Evolutionary conservation across 441 rosid species (phyloP).

Genomic region (Brassica hybrid): DNA sequence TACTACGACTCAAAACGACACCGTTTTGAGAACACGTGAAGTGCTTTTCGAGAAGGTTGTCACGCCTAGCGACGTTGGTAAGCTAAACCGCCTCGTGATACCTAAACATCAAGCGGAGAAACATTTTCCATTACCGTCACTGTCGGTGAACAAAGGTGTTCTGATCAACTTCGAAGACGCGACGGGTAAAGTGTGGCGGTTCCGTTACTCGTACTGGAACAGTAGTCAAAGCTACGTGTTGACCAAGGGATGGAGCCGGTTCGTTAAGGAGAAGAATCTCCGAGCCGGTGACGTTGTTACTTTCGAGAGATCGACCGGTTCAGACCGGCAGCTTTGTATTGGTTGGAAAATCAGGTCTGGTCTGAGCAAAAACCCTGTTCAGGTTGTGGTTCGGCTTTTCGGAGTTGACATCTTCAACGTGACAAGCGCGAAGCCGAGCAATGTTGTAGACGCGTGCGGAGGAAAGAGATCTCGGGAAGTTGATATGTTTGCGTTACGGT

Average conservation of each 20-base stretch:
- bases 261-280: conserved; percentile 84
- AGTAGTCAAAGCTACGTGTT: conserved; percentile 94
- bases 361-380: conserved; percentile 26
- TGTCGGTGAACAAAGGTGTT: conserved; percentile 74
- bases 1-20: neutral
- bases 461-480: conserved; percentile 69
- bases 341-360: conserved; percentile 57
- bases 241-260: conserved; percentile 94
- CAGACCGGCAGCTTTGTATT: conserved; percentile 68
- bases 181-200: conserved; percentile 88
- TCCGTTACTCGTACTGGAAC: conserved; percentile 92
- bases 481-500: conserved; percentile 57
- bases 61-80: conserved; percentile 95
- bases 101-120: conserved; percentile 96
- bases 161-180: conserved; percentile 48
- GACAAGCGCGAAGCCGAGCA: conserved; percentile 39
- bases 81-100: conserved; percentile 90
- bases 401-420: conserved; percentile 73
- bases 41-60: conserved; percentile 87
- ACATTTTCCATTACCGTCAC: conserved; percentile 64
- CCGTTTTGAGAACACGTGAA: conserved; percentile 50
- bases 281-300: conserved; percentile 81
- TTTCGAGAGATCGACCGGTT: conserved; percentile 71
- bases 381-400: conserved; percentile 58
- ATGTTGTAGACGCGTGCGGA: conserved; percentile 37